Percentiles rank a stretch among this genome's conserved stretches.
These are phyloP conservation scores for Penstemon barbatus DNA, from an alignment of 257 asterid genomes.

Conservation along the genomic window DNA sequence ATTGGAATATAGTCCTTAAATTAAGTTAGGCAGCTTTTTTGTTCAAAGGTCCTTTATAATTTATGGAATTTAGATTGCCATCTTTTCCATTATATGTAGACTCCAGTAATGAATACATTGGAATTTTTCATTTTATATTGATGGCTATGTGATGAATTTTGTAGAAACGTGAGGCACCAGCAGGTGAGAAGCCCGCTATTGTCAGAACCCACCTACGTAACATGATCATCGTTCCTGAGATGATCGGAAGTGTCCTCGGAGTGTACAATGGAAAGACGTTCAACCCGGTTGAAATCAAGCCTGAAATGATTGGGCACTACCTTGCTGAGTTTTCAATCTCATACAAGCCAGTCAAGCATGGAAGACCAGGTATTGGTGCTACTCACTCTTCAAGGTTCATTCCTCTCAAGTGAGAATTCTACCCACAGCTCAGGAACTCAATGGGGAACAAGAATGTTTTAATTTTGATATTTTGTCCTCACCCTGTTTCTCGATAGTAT, in stretches of 20 bases:
- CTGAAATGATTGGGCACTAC: constrained; percentile 85
- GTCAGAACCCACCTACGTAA: constrained; percentile 77
- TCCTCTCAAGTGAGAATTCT: constrained; percentile 62
- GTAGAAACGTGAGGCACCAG: constrained; percentile 80
- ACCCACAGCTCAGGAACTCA: constrained; percentile 10
- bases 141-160: neutral
- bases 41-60: too few relatives aligned
- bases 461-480: constrained; percentile 27
- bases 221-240: constrained; percentile 87
- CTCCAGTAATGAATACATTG: neutral
- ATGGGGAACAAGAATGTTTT: neutral
- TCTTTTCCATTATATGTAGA: neutral
- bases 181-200: constrained; percentile 78
- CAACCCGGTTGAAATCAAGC: constrained; percentile 81
- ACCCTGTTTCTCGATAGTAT: neutral
- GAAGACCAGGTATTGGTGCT: constrained; percentile 94
- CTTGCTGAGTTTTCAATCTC: constrained; percentile 84
- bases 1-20: too few relatives aligned
- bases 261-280: constrained; percentile 82
- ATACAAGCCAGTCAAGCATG: constrained; percentile 89
- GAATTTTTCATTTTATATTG: neutral
- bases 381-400: constrained; percentile 94
- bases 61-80: neutral
- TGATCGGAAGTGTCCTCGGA: constrained; percentile 85
- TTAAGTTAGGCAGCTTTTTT: too few relatives aligned